Evolutionary conservation across 2,329 filamentous ascomycete genomes (phyloP), one percentile per base, ranked within the genome.

Genomic region (Penicillium glabrum): DNA sequence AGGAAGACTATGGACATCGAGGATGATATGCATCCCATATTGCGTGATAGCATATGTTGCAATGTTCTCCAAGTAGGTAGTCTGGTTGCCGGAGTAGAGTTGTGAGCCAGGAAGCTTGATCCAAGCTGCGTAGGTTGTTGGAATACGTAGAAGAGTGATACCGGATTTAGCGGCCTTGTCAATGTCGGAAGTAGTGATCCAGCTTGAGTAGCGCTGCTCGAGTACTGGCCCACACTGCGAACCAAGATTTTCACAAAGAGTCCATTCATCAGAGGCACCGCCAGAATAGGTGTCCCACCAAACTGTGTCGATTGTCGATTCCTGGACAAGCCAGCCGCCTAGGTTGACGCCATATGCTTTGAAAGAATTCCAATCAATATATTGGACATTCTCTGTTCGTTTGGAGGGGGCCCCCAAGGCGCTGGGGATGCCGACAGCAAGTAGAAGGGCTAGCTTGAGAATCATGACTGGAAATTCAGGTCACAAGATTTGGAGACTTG

Each of bases 301-400:
- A 1, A 29, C 5, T 5, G 26, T 57, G 47, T 66, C 60, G n/a
- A 67, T 58, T 6, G 53, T 60, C 19, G 53, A 53, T 50, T 65
- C 65, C 51, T 67, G 64, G 7, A 52, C 64, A 2, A 66, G 56
- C 62, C 64, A 66, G 31, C 64, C 65, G 10, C 65, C 64, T 2
- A 65, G 59, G 29, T 66, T 66, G 41, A 61, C 60, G n/a, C 62
- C 62, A 27, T 60, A 56, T 29, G 60, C 54, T 24, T 62, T 62
- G 52, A 53, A 62, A 8, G 51, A 59, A 1, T 24, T 58, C 65
- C 64, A 66, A 54, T 66, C 59, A 44, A 61, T n/a, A 29, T 59
- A 65, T 23, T 47, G 13, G 24, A n/a, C 33, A 3, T 37, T n/a
- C 33, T 37, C 33, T n/a, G 33, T 9, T 37, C 14, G 33, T n/a